Evolutionary conservation across 1,139 yeast species (phyloP), one percentile per base, ranked within the genome.

Genomic region (Sugiyamaella novakii): DNA sequence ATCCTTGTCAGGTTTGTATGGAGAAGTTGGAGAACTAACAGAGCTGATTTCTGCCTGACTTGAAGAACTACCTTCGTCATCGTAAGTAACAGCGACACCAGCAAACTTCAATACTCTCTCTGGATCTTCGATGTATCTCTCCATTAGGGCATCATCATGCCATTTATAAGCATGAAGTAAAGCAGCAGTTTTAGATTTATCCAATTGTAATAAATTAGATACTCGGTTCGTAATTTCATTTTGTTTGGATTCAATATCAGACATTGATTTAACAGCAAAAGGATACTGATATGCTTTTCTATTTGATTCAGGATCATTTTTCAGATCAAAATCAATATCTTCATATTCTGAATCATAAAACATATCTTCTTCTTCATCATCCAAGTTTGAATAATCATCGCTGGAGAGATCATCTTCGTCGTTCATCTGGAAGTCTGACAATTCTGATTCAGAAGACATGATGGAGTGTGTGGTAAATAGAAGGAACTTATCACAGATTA

Each of bases 111-210:
- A 63, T 2, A 83, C 71, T 12, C 67, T 63, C 3, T 67, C 70
- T 46, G 77, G 71, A 52, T 80, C 71, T 43, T 78, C 84, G 60
- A 84, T 81, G 68, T 77, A 87, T 39, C 75, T 76, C 53, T 87
- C 91, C 47, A 87, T 72, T 35, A 87, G 74, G 46, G 78, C 78
- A 51, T 87, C 94, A 39, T 78, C 77, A 63, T 84, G 87, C 96
- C 96, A 88, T 43, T 77, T 75, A 63, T 74, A 83, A 49, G 72
- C 66, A 46, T 84, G 81, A 36, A 87, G 71, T 63, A 89, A 67
- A 2, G 81, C 66, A 19, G 80, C 63, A 10, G 79, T 78, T 47
- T 73, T 75, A 6, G 69, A 67, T 6, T 66, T 55, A 40, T 77
- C 66, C 7, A 71, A 50, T 4, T 67, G 66, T 49, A 73, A 47